Percentiles rank a stretch among this genome's conserved stretches.
These are phyloP conservation scores for Monoraphidium neglectum DNA, from an alignment of 139 green algal species.

Conservation along the genomic window DNA sequence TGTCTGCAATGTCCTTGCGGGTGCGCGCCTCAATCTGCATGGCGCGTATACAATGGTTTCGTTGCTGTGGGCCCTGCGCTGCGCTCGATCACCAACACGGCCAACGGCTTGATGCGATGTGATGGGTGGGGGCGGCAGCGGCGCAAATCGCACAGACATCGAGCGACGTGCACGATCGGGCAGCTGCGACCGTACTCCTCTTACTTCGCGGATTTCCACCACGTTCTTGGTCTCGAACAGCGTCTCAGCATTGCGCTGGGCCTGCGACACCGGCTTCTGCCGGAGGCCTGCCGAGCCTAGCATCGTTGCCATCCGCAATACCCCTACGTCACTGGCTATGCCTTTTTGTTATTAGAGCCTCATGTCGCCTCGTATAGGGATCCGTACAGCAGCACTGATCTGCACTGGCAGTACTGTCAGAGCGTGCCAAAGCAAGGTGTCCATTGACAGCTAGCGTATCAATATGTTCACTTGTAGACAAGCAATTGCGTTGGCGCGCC, in stretches of 20 bases:
- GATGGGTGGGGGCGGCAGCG: no score
- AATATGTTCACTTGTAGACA: no score
- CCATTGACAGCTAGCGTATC: no score
- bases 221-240: slow-evolving; percentile 85
- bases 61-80: background rate
- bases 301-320: background rate
- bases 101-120: background rate
- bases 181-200: background rate
- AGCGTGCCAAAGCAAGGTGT: no score
- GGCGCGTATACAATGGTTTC: background rate
- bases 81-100: background rate
- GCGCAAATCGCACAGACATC: no score
- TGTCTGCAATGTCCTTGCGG: background rate
- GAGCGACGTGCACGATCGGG: no score
- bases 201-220: slow-evolving; percentile 83
- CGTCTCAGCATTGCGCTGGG: slow-evolving; percentile 58
- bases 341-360: no score
- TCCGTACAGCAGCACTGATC: no score
- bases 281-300: background rate
- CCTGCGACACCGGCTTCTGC: slow-evolving; percentile 12
- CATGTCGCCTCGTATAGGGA: no score
- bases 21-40: background rate
- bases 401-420: no score
- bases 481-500: no score
- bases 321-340: no score